Evolutionary conservation across 257 asterid species (phyloP).

Genomic region (Ligustrum vulgare): DNA sequence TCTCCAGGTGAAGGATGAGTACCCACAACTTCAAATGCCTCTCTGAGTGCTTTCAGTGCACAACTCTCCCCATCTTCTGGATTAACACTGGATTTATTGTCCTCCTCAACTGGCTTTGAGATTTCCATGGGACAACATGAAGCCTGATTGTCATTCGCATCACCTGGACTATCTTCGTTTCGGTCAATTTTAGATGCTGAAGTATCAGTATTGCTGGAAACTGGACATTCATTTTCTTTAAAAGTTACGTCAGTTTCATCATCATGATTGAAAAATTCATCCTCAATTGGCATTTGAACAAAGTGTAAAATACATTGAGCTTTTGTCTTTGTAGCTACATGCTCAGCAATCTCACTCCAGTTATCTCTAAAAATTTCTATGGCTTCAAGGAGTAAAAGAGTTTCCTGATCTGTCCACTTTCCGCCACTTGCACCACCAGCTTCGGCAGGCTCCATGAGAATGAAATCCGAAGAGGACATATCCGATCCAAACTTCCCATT

Average conservation of each 20-base stretch:
- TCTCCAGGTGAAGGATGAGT: constrained; percentile 64
- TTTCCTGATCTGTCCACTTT: constrained; percentile 99
- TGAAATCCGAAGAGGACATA: constrained; percentile 94
- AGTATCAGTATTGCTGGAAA: constrained; percentile 37
- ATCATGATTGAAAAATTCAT: constrained; percentile 58
- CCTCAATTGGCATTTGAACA: constrained; percentile 96
- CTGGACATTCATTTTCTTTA: constrained; percentile 52
- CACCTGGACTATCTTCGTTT: constrained; percentile 40
- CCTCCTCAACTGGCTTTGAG: constrained; percentile 54
- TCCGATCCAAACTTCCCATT: constrained; percentile 80
- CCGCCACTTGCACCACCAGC: constrained; percentile 94
- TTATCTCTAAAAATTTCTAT: constrained; percentile 89
- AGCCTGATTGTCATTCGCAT: constrained; percentile 43
- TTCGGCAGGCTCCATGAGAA: constrained; percentile 98
- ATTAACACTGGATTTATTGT: constrained; percentile 34
- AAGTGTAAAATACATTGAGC: constrained; percentile 98
- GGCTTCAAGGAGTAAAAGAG: constrained; percentile 98
- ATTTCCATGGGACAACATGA: constrained; percentile 54
- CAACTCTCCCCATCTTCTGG: constrained; percentile 47
- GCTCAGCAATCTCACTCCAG: constrained; percentile 99
- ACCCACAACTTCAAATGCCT: constrained; percentile 88
- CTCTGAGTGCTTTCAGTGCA: constrained; percentile 79
- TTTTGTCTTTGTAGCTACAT: constrained; percentile 98
- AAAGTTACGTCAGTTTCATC: constrained; percentile 40
- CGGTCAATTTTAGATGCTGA: constrained; percentile 37